A percentile compares a stretch with the other conserved stretches of the same genome.
Conservation (phyloP, 306 rosid species). For the Casuarina cunninghamiana region DNA sequence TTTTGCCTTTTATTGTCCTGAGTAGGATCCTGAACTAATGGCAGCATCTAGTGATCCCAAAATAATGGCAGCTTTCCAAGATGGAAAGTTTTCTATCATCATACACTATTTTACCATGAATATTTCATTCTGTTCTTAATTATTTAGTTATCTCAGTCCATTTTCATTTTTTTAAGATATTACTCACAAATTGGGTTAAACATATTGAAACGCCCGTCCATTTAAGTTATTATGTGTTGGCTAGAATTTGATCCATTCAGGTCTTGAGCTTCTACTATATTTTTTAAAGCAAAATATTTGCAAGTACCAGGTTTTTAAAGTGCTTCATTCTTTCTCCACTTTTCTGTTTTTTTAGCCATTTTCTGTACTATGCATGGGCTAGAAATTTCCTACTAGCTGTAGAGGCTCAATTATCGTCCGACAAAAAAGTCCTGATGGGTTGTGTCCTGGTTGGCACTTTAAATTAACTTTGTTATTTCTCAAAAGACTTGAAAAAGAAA, state of each 20-base stretch:
- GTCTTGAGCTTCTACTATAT: background rate
- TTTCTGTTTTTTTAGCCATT: background rate
- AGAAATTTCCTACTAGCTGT: background rate
- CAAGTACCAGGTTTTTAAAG: no score
- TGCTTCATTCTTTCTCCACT: background rate
- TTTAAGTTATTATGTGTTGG: background rate
- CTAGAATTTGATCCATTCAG: background rate
- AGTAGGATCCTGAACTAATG: conserved; percentile 87
- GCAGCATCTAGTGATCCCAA: conserved; percentile 84
- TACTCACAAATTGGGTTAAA: no score
- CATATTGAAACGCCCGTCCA: background rate
- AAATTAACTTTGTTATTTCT: background rate
- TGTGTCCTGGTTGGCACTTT: background rate
- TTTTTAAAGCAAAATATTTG: background rate
- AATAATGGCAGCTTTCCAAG: conserved; percentile 93
- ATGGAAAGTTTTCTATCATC: conserved; percentile 51
- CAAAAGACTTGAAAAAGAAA: background rate
- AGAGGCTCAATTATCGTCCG: background rate
- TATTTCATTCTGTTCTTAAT: background rate
- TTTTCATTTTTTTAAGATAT: background rate
- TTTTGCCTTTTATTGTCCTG: conserved; percentile 1
- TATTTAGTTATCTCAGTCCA: background rate
- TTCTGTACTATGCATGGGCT: background rate
- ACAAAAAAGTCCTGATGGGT: background rate
- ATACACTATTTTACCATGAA: background rate